phyloP scores from a whole-genome alignment of 2,329 filamentous ascomycete species.

The Teratosphaeria destructans region DNA sequence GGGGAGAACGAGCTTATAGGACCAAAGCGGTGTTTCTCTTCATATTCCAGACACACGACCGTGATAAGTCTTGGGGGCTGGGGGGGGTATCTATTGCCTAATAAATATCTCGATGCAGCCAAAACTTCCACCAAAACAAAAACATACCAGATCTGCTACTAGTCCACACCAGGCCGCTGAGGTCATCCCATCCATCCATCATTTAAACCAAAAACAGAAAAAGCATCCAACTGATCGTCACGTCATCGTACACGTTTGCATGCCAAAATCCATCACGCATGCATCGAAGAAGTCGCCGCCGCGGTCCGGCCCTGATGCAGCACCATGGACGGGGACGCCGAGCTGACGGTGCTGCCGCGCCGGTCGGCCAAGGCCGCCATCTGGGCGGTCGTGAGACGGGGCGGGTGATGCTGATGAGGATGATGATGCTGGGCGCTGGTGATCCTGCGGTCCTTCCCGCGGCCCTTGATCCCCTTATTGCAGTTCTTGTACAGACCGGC shows the following conservation, averaged over 20 bases:
- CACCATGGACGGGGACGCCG: neutral
- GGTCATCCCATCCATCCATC: neutral
- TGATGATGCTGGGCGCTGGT: neutral
- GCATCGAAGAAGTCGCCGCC: neutral
- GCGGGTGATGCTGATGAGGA: neutral
- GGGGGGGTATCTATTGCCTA: no score
- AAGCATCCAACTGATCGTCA: neutral
- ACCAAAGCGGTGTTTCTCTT: no score
- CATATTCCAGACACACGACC: no score
- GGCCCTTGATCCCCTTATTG: constrained; percentile 96
- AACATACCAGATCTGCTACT: no score
- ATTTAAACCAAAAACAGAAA: neutral
- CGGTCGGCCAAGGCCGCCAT: neutral
- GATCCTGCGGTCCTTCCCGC: constrained; percentile 73
- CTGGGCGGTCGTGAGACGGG: neutral
- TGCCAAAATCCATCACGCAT: neutral
- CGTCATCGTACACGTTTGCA: neutral
- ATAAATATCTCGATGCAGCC: no score
- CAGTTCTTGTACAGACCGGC: constrained; percentile 86
- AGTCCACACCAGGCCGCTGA: no score
- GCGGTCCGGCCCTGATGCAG: neutral
- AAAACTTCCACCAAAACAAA: no score
- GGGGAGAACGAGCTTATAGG: no score
- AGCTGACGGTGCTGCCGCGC: neutral
- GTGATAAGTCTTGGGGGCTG: no score